Base-by-base conservation (phyloP, 2,329 filamentous ascomycete species). In the Alternaria metachromatica region DNA sequence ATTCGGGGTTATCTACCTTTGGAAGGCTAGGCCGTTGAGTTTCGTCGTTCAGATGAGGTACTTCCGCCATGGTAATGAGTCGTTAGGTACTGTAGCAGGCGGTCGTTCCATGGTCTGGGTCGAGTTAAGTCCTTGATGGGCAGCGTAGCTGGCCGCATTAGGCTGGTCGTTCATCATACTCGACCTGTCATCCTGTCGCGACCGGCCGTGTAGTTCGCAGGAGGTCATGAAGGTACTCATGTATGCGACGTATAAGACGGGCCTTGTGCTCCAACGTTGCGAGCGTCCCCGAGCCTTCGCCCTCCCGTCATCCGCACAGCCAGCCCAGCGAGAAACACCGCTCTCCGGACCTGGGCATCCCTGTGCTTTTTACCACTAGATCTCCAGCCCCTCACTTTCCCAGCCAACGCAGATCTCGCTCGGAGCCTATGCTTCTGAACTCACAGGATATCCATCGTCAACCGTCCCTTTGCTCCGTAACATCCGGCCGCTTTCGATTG, bases 161-260 rank as follows among this genome's bases (percentile, higher is more conserved):
- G 48, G 26, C 26, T 30, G 48, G 26, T 21, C 26, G n/a, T 28
- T 20, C 18, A 18, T 41, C 37, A 41, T 41, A 51, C 8, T 33
- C 21, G 12, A 51, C 28, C 12, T 23, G 49, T 13, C 28, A 37
- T 37, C 49, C 20, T 21, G 21, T 41, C 20, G 49, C 20, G 30
- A 18, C 13, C 49, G 11, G 20, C 9, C 20, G 21, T 41, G 28
- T 20, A 37, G 33, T 11, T 21, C 20, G 25, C 33, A 45, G 18
- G 13, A 55, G 44, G 50, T 56, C 37, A 65, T 58, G 10, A 33
- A 53, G 60, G 63, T 56, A 41, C 55, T 65, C 59, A 65, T 46
- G 26, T 63, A 48, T 26, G 53, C 58, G 59, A 59, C 63, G 43
- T 49, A 65, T 65, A 65, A 65, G 30, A 41, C 28, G 12, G 26